Percentiles rank a stretch among this genome's conserved stretches.
These are phyloP conservation scores for Kandelia obovata DNA, from an alignment of 345 rosid genomes.

Conservation along the genomic window DNA sequence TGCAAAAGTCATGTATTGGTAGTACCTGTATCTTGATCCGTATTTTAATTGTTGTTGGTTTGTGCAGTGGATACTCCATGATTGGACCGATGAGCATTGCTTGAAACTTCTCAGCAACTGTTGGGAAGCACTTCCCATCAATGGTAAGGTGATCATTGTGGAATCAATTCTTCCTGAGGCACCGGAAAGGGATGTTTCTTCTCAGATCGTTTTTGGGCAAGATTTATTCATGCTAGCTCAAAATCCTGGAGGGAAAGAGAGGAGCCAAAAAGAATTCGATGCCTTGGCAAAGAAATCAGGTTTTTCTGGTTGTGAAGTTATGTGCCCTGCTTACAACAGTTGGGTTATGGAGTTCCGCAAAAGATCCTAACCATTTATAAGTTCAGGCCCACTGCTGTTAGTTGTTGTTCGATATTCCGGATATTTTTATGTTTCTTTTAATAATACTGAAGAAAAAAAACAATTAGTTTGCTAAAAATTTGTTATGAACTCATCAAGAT, in stretches of 20 bases:
- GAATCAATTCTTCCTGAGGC: constrained; percentile 37
- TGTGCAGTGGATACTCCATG: constrained; percentile 41
- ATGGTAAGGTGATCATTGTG: constrained; percentile 43
- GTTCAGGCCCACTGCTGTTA: no score
- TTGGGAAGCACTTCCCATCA: constrained; percentile 33
- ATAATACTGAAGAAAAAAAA: no score
- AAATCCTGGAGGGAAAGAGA: constrained; percentile 42
- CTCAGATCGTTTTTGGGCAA: constrained; percentile 34
- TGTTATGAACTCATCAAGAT: no score
- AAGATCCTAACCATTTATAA: neutral
- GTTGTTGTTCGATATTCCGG: no score
- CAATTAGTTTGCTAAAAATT: no score
- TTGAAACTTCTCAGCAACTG: constrained; percentile 47
- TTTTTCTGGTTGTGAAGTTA: constrained; percentile 26
- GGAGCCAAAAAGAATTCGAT: constrained; percentile 41
- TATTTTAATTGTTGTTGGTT: neutral
- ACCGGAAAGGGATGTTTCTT: constrained; percentile 23
- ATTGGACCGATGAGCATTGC: constrained; percentile 44
- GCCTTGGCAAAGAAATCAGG: constrained; percentile 39
- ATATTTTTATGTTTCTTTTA: no score
- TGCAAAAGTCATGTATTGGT: no score
- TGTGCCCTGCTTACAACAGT: constrained; percentile 19
- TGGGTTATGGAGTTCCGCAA: constrained; percentile 35
- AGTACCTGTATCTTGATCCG: no score
- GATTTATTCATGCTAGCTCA: constrained; percentile 51